Evolutionary conservation across 176 grass and related monocot genomes (phyloP).

Genomic region (Bromus sterilis): DNA sequence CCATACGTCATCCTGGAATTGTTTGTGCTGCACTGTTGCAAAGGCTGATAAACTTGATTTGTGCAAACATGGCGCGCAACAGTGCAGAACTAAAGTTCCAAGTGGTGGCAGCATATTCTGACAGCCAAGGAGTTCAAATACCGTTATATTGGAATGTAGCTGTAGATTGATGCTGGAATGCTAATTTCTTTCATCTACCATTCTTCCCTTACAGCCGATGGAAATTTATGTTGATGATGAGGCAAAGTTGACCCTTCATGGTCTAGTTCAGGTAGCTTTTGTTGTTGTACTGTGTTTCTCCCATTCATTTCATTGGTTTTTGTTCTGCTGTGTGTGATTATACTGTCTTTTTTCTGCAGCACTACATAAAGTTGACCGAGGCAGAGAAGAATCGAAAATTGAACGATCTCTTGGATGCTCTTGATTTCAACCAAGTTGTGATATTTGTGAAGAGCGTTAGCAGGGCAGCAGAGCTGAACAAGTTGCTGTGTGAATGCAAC

Average conservation of each 20-base stretch:
- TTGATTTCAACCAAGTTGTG: conserved; percentile 98
- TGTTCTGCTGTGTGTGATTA: background rate
- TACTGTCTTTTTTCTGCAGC: conserved; percentile 22
- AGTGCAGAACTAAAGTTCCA: conserved; percentile 28
- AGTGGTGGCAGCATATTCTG: conserved; percentile 7
- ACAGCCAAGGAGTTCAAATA: conserved; percentile 25
- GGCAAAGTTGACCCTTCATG: conserved; percentile 97
- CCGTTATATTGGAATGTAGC: conserved; percentile 50
- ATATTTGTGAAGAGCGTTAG: conserved; percentile 98
- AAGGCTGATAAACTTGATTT: background rate
- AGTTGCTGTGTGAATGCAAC: conserved; percentile 94
- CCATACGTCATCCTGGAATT: background rate
- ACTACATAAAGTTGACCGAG: conserved; percentile 93
- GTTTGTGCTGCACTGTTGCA: conserved; percentile 29
- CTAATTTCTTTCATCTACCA: conserved; percentile 84
- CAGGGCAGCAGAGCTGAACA: conserved; percentile 90
- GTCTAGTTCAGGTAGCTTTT: conserved; percentile 80
- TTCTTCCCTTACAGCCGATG: conserved; percentile 98
- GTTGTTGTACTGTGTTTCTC: background rate
- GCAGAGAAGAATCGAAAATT: conserved; percentile 95
- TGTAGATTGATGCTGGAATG: conserved; percentile 49
- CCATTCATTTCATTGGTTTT: background rate
- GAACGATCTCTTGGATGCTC: conserved; percentile 95
- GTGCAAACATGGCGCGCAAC: conserved; percentile 8
- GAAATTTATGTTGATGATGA: conserved; percentile 99